phyloP scores from a whole-genome alignment of 495 filamentous ascomycete species.

The Annulohypoxylon moriforme region DNA sequence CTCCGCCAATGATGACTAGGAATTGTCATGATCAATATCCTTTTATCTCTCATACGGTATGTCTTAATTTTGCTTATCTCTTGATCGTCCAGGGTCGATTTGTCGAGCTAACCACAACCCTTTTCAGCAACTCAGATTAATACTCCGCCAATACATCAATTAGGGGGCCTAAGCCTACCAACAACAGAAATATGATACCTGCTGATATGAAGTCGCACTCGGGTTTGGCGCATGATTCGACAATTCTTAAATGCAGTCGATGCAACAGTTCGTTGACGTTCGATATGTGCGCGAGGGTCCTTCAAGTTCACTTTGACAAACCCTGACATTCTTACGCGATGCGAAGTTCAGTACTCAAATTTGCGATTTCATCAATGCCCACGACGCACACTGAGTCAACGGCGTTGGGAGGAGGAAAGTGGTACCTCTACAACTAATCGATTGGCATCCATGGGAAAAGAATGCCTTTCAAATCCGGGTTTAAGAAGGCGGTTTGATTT shows the following conservation, averaged over 20 bases:
- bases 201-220: neutral
- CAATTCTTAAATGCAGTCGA: neutral
- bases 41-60: neutral
- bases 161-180: neutral
- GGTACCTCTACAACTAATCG: neutral
- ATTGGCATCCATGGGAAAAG: neutral
- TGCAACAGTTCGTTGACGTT: neutral
- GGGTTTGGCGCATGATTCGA: neutral
- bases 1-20: neutral
- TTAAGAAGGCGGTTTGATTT: slow-evolving; percentile 6
- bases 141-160: neutral
- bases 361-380: neutral
- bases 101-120: neutral
- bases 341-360: neutral
- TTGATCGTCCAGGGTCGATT: neutral
- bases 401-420: no score
- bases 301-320: neutral
- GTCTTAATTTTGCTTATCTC: neutral
- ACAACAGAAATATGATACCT: neutral
- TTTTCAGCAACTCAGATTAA: neutral
- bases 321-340: neutral
- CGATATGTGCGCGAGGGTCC: neutral
- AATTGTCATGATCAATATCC: neutral
- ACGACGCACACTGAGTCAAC: neutral
- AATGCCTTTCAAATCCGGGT: neutral